Base-by-base conservation (phyloP, 345 rosid species). In the Limnanthes douglasii region DNA sequence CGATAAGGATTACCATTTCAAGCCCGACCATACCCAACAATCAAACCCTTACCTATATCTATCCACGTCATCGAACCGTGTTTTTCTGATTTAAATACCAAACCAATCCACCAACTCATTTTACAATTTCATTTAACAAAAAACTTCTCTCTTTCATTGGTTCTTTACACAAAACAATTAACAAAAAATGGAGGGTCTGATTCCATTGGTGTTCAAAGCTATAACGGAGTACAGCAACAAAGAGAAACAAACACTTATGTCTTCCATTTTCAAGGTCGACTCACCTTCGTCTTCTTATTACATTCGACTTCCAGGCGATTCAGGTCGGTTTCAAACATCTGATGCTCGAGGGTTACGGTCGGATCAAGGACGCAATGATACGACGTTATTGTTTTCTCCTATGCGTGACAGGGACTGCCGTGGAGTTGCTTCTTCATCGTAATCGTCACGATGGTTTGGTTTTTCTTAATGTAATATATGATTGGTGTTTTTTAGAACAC, bases 291-390 rank as follows among this genome's bases (percentile, higher is more conserved):
- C 82, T 34, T 56, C 72, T 0, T 26, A 6, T 12, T 80, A 80
- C 59, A 68, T 54, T 48, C 54, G 93, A 32, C 93, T 80, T 14
- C 72, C 82, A 0, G 93, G 93, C 4, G 93, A 72, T 56, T 80
- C 93, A 0, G 93, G 74, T 11, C 50, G 86, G 56, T 72, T 72
- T 42, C 70, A 50, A 12, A 14, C 53, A 2, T 53, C 78, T 0
- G 77, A 73, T n/a, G 31, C 50, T 4, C 41, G 39, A 18, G 28
- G 65, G 18, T 62, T 66, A 22, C 68, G 57, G 20, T 22, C 75
- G 0, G 76, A 70, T 37, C 45, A 34, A 8, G 30, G 30, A 26
- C 11, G n/a, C 11, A 8, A 9, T 6, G 2, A 2, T 12, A 26
- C 8, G 8, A 26, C 6, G 30, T 2, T 12, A n/a, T n/a, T n/a